Percentiles rank a stretch among this genome's conserved stretches.
These are phyloP conservation scores for Fagopyrum homotropicum DNA, from an alignment of 148 eudicot genomes.

Conservation along the genomic window DNA sequence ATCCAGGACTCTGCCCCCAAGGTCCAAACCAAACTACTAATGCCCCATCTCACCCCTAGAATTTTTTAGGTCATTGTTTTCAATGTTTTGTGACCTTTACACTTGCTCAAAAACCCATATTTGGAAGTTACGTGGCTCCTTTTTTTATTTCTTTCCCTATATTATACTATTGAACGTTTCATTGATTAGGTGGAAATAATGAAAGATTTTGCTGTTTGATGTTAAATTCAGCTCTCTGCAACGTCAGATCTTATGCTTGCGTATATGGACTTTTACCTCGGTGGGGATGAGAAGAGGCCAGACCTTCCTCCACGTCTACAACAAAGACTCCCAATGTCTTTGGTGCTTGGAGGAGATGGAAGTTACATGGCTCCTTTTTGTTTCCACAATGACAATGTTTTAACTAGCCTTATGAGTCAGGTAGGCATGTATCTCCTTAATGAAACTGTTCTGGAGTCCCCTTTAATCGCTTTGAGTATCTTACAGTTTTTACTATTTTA, in stretches of 20 bases:
- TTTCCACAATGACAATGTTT: conserved; percentile 75
- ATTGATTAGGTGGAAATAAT: background rate
- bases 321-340: conserved; percentile 72
- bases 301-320: conserved; percentile 86
- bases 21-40: too few species aligned
- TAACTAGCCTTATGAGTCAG: conserved; percentile 91
- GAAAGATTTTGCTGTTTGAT: conserved; percentile 7
- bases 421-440: conserved; percentile 27
- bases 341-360: conserved; percentile 93
- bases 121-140: background rate
- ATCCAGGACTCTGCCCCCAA: too few species aligned
- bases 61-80: background rate
- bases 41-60: background rate
- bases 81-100: background rate
- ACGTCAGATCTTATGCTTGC: conserved; percentile 92
- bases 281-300: conserved; percentile 94
- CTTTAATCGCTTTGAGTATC: background rate
- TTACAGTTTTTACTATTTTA: conserved; percentile 3
- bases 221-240: conserved; percentile 49
- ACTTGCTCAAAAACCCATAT: background rate
- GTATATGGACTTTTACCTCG: conserved; percentile 88
- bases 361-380: conserved; percentile 91
- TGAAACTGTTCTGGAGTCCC: background rate
- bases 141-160: background rate
- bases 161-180: background rate